phyloP scores from a whole-genome alignment of 768 basidiomycete genomes.

The Mycena olivaceomarginata region DNA sequence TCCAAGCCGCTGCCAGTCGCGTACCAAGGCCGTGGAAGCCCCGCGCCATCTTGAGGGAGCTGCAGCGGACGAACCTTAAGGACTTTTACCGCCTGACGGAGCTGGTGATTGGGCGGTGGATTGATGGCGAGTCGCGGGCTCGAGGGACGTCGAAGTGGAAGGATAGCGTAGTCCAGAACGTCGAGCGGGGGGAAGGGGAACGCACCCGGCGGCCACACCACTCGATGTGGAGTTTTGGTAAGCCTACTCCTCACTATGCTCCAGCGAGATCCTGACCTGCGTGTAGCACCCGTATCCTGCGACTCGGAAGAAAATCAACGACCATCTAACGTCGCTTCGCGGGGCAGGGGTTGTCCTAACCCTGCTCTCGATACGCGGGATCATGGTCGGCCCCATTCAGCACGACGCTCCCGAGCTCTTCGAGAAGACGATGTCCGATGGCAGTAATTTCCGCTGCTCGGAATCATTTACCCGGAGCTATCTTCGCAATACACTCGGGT shows the following conservation, averaged over 20 bases:
- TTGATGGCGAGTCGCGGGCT: constrained; percentile 5
- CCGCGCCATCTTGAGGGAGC: too few relatives aligned
- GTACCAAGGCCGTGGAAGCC: too few relatives aligned
- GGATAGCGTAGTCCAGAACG: background rate
- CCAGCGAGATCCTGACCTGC: background rate
- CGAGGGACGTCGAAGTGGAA: constrained; percentile 10
- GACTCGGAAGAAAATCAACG: background rate
- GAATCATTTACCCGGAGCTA: constrained; percentile 46
- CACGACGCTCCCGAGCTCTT: constrained; percentile 31
- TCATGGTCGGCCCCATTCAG: constrained; percentile 54
- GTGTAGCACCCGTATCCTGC: constrained; percentile 2
- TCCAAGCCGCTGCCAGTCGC: too few relatives aligned
- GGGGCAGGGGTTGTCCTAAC: constrained; percentile 48
- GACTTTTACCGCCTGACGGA: too few relatives aligned
- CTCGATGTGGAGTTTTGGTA: too few relatives aligned
- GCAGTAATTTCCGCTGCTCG: too few relatives aligned
- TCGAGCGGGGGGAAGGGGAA: background rate
- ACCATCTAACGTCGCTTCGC: too few relatives aligned
- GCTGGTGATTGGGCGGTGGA: constrained; percentile 43
- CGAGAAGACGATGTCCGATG: constrained; percentile 32
- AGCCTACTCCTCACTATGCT: background rate
- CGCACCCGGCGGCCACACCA: background rate
- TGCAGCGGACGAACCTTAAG: too few relatives aligned
- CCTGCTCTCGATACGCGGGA: constrained; percentile 49
- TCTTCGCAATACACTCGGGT: constrained; percentile 39